Base-by-base conservation (phyloP, 352 stramenopile species). In the Pythium sukuiense region DNA sequence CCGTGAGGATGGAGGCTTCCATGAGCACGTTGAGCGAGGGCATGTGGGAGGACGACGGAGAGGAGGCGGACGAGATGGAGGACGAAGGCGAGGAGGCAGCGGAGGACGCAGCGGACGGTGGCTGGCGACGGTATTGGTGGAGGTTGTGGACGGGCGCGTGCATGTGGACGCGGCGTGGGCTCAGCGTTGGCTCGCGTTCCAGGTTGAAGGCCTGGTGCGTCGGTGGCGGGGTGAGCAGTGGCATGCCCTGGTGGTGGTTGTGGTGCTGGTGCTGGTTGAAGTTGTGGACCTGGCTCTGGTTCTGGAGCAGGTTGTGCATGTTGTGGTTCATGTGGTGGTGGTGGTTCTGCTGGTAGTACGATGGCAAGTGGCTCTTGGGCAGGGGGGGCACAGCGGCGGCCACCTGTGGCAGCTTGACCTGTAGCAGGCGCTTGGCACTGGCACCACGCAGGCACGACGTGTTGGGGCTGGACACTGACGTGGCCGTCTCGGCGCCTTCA, bases 21-120 rank as follows among this genome's bases (percentile, higher is more conserved):
- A 92, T 79, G 35, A 92, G 81, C 30, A 92, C 73, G 52, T 85
- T 85, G 49, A 92, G 74, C 59, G 78, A 86, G 12, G 81, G 83
- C 66, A 90, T 79, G 54, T 58, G 12, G 46, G 56, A 48, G 13
- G 37, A 56, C 26, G 56, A 41, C 30, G 55, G 24, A 24, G 49
- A 35, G 14, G 37, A 35, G 11, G 52, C 32, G 20, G 65, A 65
- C 39, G 32, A 50, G 5, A 53, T 49, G 16, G 61, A 69, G 8
- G 55, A 63, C 2, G 57, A 57, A n/a, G 55, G 20, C 2, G 37
- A 46, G 37, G 60, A 63, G 18, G 37, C 33, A 18, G 54, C 53
- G 33, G 30, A 30, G 5, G 45, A 41, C 11, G 30, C 4, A 16
- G 60, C 24, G 14, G 59, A 35, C 32, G 56, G 57, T 2, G 46